phyloP scores from a whole-genome alignment of 495 filamentous ascomycete species.

The Clavariopsis aquatica region DNA sequence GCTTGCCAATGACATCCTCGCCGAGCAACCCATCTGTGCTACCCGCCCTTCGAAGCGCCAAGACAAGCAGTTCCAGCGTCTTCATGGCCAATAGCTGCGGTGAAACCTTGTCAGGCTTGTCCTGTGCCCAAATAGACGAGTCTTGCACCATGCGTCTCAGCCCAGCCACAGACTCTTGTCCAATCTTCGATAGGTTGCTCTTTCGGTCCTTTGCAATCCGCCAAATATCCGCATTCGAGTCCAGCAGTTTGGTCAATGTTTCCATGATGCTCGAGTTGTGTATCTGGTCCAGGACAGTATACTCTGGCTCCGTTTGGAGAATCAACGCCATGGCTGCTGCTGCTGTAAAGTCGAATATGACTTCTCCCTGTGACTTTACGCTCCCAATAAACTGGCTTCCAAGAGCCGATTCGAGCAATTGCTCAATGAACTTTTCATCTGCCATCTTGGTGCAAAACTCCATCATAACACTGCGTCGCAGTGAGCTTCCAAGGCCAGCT shows the following conservation, averaged over 20 bases:
- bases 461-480: conserved; percentile 57
- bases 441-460: conserved; percentile 59
- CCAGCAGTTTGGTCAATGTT: conserved; percentile 58
- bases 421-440: conserved; percentile 69
- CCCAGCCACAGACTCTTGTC: conserved; percentile 54
- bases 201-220: conserved; percentile 61
- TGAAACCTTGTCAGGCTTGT: conserved; percentile 56
- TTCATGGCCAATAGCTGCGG: conserved; percentile 64
- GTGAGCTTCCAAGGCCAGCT: conserved; percentile 49
- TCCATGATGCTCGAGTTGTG: conserved; percentile 51
- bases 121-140: conserved; percentile 58
- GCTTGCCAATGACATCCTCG: conserved; percentile 33
- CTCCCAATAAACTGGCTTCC: conserved; percentile 64
- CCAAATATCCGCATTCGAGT: conserved; percentile 53
- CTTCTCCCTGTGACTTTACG: conserved; percentile 39
- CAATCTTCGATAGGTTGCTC: conserved; percentile 67
- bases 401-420: conserved; percentile 74
- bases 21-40: conserved; percentile 54
- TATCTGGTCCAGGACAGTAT: conserved; percentile 55
- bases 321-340: conserved; percentile 58
- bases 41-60: conserved; percentile 54
- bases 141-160: conserved; percentile 54
- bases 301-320: conserved; percentile 52
- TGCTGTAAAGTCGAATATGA: conserved; percentile 60
- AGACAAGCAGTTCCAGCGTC: conserved; percentile 62